phyloP scores from a whole-genome alignment of 306 rosid species.

The Abrus precatorius region DNA sequence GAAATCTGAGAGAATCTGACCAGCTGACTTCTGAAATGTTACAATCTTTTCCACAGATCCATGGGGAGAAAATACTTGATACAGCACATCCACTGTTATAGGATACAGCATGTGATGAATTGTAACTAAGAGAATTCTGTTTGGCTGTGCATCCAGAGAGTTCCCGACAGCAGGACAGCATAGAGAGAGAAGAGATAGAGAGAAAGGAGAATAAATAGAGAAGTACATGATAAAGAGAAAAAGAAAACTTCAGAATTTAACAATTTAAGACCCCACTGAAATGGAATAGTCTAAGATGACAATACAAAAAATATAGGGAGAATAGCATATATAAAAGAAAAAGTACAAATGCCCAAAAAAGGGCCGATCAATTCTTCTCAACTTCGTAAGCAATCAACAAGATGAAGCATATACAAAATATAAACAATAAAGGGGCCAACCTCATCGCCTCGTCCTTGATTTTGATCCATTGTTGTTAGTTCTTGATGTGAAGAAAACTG shows the following conservation, averaged over 20 bases:
- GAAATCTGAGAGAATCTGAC: conserved; percentile 92
- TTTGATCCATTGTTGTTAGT: conserved; percentile 92
- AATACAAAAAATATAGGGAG: conserved; percentile 1
- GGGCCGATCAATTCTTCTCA: conserved; percentile 4
- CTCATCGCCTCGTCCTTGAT: conserved; percentile 98
- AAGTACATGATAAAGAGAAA: conserved; percentile 63
- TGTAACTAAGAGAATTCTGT: conserved; percentile 97
- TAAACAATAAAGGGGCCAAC: conserved; percentile 60
- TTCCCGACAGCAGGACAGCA: conserved; percentile 79
- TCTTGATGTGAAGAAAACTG: conserved; percentile 99
- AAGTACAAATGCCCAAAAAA: conserved; percentile 9
- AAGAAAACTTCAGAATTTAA: conserved; percentile 46
- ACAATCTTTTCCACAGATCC: conserved; percentile 99
- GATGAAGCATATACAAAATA: conserved; percentile 12
- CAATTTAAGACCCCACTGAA: conserved; percentile 42
- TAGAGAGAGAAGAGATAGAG: conserved; percentile 87
- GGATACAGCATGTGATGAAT: conserved; percentile 99
- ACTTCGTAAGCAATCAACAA: conserved; percentile 35
- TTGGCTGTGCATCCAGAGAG: conserved; percentile 92
- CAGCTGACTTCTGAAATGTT: conserved; percentile 99
- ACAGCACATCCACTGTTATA: conserved; percentile 99
- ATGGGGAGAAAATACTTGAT: conserved; percentile 97
- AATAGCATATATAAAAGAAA: conserved; percentile 19
- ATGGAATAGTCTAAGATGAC: conserved; percentile 4
- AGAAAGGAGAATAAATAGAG: conserved; percentile 91